Evolutionary conservation across 2,329 filamentous ascomycete genomes (phyloP).

Genomic region (Trichophyton equinum): DNA sequence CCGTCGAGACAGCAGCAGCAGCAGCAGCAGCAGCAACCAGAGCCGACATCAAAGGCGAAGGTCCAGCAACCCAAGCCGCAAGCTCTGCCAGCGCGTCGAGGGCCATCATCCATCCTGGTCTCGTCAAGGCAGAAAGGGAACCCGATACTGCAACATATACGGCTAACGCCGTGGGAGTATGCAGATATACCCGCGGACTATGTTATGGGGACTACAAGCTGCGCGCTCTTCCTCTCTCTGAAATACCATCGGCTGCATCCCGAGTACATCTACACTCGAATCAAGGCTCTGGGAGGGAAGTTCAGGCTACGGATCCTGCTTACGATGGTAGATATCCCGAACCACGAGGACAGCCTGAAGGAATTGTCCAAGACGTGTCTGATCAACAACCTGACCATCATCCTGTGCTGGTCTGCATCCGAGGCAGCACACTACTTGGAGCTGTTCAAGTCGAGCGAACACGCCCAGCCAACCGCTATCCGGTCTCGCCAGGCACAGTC

Average conservation of each 20-base stretch:
- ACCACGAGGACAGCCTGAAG: slow-evolving; percentile 78
- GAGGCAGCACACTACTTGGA: slow-evolving; percentile 92
- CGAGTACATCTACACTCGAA: slow-evolving; percentile 93
- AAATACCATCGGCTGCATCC: slow-evolving; percentile 97
- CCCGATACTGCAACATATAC: slow-evolving; percentile 72
- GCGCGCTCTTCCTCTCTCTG: slow-evolving; percentile 80
- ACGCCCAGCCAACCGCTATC: slow-evolving; percentile 70
- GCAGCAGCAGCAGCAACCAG: slow-evolving; percentile 11
- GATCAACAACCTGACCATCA: slow-evolving; percentile 81
- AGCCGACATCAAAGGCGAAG: slow-evolving; percentile 32
- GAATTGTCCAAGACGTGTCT: slow-evolving; percentile 87
- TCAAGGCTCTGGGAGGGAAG: slow-evolving; percentile 69
- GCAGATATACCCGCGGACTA: slow-evolving; percentile 95
- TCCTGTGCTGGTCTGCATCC: slow-evolving; percentile 86
- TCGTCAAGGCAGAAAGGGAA: slow-evolving; percentile 92
- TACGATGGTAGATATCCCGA: slow-evolving; percentile 86
- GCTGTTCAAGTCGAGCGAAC: slow-evolving; percentile 87
- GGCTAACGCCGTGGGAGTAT: slow-evolving; percentile 85
- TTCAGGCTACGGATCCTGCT: slow-evolving; percentile 79
- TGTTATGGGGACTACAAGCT: slow-evolving; percentile 73
- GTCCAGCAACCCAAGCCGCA: slow-evolving; percentile 83
- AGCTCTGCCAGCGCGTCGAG: slow-evolving; percentile 53
- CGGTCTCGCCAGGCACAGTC: slow-evolving; percentile 69
- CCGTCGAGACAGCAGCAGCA: slow-evolving; percentile 14
- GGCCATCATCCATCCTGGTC: slow-evolving; percentile 71